A percentile compares a stretch with the other conserved stretches of the same genome.
These are phyloP conservation scores for Vigna nakashimae DNA, from an alignment of 306 rosid species.

Conservation along the genomic window DNA sequence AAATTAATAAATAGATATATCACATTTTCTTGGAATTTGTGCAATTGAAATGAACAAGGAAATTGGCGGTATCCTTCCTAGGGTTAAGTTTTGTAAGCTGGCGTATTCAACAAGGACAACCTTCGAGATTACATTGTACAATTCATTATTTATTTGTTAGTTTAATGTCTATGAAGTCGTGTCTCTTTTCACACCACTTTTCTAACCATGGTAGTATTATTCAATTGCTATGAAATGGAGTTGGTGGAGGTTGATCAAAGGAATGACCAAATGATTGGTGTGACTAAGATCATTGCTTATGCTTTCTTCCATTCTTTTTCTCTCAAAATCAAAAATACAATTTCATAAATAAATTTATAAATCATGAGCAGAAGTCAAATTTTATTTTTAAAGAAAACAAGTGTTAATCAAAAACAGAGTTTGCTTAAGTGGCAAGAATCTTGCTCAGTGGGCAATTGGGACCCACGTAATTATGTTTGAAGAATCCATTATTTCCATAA, in stretches of 20 bases:
- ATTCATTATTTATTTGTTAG: not conserved
- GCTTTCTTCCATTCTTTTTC: not conserved
- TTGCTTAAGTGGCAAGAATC: conserved; percentile 17
- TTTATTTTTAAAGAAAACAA: not conserved
- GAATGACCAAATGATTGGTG: conserved; percentile 47
- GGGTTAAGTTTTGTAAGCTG: conserved; percentile 4
- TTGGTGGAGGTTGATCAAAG: conserved; percentile 48
- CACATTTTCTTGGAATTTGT: no score
- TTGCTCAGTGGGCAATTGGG: conserved; percentile 1
- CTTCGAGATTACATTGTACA: conserved; percentile 16
- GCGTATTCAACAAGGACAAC: conserved; percentile 19
- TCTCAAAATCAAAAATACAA: not conserved
- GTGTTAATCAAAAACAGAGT: not conserved
- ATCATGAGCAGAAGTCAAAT: not conserved
- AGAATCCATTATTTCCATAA: no score
- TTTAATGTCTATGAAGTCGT: not conserved
- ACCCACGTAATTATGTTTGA: not conserved
- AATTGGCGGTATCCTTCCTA: not conserved
- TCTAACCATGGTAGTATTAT: not conserved
- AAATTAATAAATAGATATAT: no score
- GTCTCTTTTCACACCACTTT: conserved; percentile 25
- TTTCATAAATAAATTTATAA: not conserved
- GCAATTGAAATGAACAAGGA: not conserved
- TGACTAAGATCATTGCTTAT: conserved; percentile 25
- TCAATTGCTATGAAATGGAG: conserved; percentile 28